Evolutionary conservation across 1,284 basidiomycete genomes (phyloP), one percentile per base, ranked within the genome.

Genomic region (Apiotrichum veenhuisii): DNA sequence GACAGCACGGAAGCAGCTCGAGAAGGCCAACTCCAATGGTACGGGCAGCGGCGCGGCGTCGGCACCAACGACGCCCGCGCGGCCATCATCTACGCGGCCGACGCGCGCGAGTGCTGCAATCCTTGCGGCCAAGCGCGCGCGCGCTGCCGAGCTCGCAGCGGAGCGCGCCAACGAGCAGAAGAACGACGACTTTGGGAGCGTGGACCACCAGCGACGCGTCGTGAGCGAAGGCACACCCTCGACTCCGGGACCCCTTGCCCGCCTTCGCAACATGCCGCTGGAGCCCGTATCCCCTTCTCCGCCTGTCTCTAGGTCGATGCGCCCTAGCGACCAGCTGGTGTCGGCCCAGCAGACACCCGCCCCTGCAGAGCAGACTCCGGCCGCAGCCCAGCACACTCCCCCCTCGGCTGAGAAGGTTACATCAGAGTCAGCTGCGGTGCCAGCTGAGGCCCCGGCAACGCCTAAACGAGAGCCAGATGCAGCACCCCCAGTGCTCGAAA

Each of bases 1-100:
- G 0, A 75, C 78, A 1, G 86, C 85, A 3, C 82, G 84, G 63
- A 96, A 91, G 77, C 88, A 92, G 72, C 78, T 98, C 22, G 91
- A 95, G 69, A 93, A 88, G 74, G 85, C 81, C 0, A 87, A 88
- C 66, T 88, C 90, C 0, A 49, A 54, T 12, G 45, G 22, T 17
- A n/a, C n/a, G n/a, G n/a, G n/a, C n/a, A 30, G 17, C 25, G 20
- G 25, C 11, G 23, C 37, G 4, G 12, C 15, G 17, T 11, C 38
- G 17, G 22, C 23, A 4, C 27, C n/a, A 15, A 12, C 41, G 9
- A 26, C 50, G 3, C 44, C 43, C 1, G 27, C 26, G 18, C 41
- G 26, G 30, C n/a, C 49, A 9, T 26, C 54, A 30, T 17, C 33
- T n/a, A 12, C 17, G 14, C 46, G 52, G 26, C 54, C 58, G n/a